Percentiles rank a stretch among this genome's conserved stretches.
Evolutionary conservation across 2,329 filamentous ascomycete species (phyloP).

Genomic region (Periglandula ipomoeae): DNA sequence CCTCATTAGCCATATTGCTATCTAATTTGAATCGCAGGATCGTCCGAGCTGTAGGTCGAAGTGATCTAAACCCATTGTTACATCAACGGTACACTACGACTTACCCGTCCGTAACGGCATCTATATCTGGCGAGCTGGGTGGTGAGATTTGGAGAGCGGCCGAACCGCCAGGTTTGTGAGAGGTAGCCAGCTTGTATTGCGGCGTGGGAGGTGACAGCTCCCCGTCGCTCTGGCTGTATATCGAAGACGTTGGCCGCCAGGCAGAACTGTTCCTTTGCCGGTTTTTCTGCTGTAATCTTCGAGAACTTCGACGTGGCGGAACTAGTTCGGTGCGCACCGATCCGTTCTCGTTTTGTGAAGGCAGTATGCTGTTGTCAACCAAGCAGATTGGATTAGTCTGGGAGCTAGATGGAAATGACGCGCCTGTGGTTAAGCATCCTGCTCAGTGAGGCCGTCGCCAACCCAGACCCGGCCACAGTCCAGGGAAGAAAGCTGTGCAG

Average conservation of each 20-base stretch:
- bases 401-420: not conserved
- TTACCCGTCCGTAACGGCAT: constrained; percentile 30
- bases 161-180: constrained; percentile 22
- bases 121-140: constrained; percentile 46
- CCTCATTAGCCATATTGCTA: not conserved
- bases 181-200: constrained; percentile 20
- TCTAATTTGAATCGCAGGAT: not conserved
- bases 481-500: not conserved
- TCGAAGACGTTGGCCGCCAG: constrained; percentile 46
- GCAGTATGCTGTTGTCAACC: constrained; percentile 6
- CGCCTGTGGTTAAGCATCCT: not conserved
- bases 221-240: constrained; percentile 33
- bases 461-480: not conserved
- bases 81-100: constrained; percentile 11
- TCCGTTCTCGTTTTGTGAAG: constrained; percentile 11
- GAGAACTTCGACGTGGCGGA: constrained; percentile 27
- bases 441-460: not conserved
- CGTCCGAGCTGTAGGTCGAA: too few relatives aligned
- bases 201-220: constrained; percentile 25
- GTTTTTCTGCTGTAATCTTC: constrained; percentile 15
- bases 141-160: constrained; percentile 43
- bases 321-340: constrained; percentile 19
- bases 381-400: not conserved
- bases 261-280: constrained; percentile 18
- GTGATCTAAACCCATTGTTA: not conserved